A percentile compares a stretch with the other conserved stretches of the same genome.
phyloP scores from a whole-genome alignment of 139 green algal genomes.

The Tetradesmus obliquus region DNA sequence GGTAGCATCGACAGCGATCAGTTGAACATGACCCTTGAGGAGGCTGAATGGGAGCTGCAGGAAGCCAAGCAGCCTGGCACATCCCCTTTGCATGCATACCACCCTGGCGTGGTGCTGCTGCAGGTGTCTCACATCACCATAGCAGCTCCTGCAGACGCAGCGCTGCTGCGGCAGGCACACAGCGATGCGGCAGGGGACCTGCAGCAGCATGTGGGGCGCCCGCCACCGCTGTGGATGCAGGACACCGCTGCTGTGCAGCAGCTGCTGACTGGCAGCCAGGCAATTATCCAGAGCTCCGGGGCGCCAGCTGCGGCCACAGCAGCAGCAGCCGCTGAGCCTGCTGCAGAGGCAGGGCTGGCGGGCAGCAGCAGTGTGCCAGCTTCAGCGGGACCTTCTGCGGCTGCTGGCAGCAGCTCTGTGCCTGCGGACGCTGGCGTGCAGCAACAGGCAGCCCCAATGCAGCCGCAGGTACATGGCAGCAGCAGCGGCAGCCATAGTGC shows the following conservation, averaged over 20 bases:
- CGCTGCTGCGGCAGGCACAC: conserved; percentile 6
- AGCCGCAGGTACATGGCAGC: background rate
- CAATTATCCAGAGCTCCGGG: background rate
- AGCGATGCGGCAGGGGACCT: background rate
- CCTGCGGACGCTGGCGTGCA: background rate
- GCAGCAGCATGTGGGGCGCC: too few species aligned
- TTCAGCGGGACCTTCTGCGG: background rate
- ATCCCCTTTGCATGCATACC: conserved; percentile 9
- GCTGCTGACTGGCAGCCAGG: background rate
- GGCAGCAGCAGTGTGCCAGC: background rate
- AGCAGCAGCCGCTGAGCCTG: background rate
- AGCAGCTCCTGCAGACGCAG: conserved; percentile 14
- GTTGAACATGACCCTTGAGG: background rate
- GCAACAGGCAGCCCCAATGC: background rate
- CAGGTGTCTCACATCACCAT: background rate
- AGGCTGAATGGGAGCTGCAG: background rate
- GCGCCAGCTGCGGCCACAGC: background rate
- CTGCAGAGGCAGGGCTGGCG: background rate
- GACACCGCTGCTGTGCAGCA: background rate
- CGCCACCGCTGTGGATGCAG: conserved; percentile 23
- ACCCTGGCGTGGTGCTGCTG: conserved; percentile 21
- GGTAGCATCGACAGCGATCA: background rate
- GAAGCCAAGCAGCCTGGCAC: background rate
- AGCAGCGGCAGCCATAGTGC: background rate
- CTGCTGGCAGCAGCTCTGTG: background rate